Base-by-base conservation (phyloP, 139 green algal genomes). In the Pycnococcus provasolii region DNA sequence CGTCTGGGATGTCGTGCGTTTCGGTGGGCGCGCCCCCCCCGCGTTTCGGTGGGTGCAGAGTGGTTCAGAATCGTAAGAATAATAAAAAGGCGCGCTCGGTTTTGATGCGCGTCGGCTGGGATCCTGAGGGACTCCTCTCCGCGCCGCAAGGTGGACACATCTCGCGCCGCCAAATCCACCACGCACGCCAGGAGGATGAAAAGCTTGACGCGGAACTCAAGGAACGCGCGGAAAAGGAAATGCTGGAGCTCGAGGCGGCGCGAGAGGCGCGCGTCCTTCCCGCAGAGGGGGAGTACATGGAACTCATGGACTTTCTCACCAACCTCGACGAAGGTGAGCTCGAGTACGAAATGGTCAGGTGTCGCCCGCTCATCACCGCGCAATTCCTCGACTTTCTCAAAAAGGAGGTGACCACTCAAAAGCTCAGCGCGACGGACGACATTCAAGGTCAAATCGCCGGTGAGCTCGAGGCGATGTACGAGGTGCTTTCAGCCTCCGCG, bases 321-420 rank as follows among this genome's bases (percentile, higher is more conserved):
- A 26, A 26, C 26, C 26, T 26, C 51, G 37, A 73, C 67, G 9
- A 59, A 73, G 58, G 48, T 73, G 67, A 73, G 48, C 67, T 73
- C 47, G 67, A 73, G 46, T 73, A 63, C 52, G 67, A 73, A 42
- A 66, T 64, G 40, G 61, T 65, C 13, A 50, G 52, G 13, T 44
- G 40, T 6, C 45, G 58, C 11, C 67, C 58, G 9, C 45, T 40
- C 15, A 40, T 66, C 2, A 73, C 58, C 4, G 54, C 58, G n/a
- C 47, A 67, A 13, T 73, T 67, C 6, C 67, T 73, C 40, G 48
- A 51, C 40, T 62, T 15, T 42, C 52, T 73, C 3, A 45, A 45
- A 50, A 50, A 6, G 39, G 39, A 39, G 8, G 63, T 53, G 45
- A 26, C 26, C 26, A 26, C 26, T 40, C 44, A 42, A 42, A 58